Base-by-base conservation (phyloP, 257 asterid species). In the Penstemon barbatus region DNA sequence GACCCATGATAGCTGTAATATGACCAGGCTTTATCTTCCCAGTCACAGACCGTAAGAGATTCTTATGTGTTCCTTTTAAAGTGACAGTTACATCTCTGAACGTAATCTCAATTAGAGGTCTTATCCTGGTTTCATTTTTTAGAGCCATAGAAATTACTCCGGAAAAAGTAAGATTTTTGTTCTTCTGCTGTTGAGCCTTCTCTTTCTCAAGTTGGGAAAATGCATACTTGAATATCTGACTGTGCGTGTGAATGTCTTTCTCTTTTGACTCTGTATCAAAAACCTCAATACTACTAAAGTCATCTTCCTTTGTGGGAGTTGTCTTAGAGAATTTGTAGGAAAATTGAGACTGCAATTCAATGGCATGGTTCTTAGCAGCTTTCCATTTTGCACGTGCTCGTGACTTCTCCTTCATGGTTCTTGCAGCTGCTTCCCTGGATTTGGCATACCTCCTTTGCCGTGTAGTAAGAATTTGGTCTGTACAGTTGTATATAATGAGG, bases 361-460 rank as follows among this genome's bases (percentile, higher is more conserved):
- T 18, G 25, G 91, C 97, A 68, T 83, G 96, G 79, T 83, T 91
- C 72, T 83, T 87, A 64, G 90, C 96, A 44, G 97, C 63, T 83
- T 80, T 83, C 99, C 99, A 94, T 80, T 83, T 77, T 9, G 86
- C 88, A 61, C 93, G 97, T 13, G 97, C 97, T 80, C 80, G 89
- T 37, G 82, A 81, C 70, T 82, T 91, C 82, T 87, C 91, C 80
- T 71, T 83, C 33, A 82, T 96, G 15, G 87, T 94, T 82, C 87
- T 82, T 71, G 85, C 95, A 43, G 97, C 99, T 63, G 96, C 96
- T 81, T 94, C 99, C 75, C 99, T 78, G 67, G 87, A 85, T 66
- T 89, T 91, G 67, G 99, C 87, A 40, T 74, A 78, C 78, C 96
- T 89, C 71, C 96, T 80, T 81, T 94, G 96, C 70, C 95, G 86